Conservation (phyloP, 2,329 filamentous ascomycete species). For the Lachnum nothofagi region DNA sequence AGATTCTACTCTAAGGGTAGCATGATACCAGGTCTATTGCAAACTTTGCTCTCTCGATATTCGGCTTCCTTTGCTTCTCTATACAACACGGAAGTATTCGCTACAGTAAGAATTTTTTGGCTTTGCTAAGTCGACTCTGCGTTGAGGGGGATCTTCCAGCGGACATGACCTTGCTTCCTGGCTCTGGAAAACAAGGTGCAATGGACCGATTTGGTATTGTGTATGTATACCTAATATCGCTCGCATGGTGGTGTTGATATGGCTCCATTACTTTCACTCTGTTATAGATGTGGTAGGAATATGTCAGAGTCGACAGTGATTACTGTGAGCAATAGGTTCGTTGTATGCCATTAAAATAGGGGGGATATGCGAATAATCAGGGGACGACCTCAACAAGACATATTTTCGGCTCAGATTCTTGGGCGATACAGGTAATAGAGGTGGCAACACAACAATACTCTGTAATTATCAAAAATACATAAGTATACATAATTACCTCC, state of each 20-base stretch:
- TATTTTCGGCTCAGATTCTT: too few relatives aligned
- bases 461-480: background rate
- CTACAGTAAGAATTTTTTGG: too few relatives aligned
- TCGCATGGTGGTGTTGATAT: background rate
- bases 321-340: background rate
- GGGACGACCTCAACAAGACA: background rate
- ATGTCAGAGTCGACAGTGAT: background rate
- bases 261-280: background rate
- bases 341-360: background rate
- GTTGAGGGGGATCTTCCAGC: background rate
- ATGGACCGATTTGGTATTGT: background rate
- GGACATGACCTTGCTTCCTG: background rate
- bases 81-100: too few relatives aligned
- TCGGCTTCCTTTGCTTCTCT: too few relatives aligned
- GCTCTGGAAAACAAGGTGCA: background rate
- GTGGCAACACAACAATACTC: background rate
- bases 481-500: background rate
- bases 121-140: background rate
- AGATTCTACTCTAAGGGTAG: background rate
- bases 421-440: too few relatives aligned
- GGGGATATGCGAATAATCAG: background rate
- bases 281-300: slow-evolving; percentile 2
- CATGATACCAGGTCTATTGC: background rate
- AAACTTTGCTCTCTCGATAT: background rate
- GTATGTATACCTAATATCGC: background rate